A percentile compares a stretch with the other conserved stretches of the same genome.
phyloP scores from a whole-genome alignment of 257 asterid genomes.

The Dorcoceras hygrometricum region DNA sequence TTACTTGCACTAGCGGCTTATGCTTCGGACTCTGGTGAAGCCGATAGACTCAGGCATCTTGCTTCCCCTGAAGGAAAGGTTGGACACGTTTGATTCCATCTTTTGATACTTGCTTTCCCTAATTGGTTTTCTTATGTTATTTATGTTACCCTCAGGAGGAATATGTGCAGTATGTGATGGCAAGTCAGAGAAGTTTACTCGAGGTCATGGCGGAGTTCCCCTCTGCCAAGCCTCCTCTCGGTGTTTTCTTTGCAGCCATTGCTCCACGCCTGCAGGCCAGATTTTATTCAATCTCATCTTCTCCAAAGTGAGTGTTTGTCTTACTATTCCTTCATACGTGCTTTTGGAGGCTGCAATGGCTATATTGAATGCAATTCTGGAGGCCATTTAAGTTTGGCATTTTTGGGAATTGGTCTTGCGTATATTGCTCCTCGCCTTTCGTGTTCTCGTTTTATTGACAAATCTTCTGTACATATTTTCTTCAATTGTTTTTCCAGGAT shows the following conservation, averaged over 20 bases:
- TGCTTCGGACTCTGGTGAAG: slow-evolving; percentile 81
- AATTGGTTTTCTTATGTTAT: slow-evolving; percentile 21
- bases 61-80: slow-evolving; percentile 99
- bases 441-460: neutral
- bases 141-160: slow-evolving; percentile 62
- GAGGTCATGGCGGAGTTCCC: slow-evolving; percentile 94
- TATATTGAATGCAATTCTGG: neutral
- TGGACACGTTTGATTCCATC: slow-evolving; percentile 20
- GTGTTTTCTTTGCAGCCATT: slow-evolving; percentile 94
- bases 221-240: slow-evolving; percentile 90
- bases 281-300: slow-evolving; percentile 94
- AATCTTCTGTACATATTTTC: slow-evolving; percentile 12
- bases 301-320: slow-evolving; percentile 61
- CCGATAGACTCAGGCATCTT: slow-evolving; percentile 74
- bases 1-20: slow-evolving; percentile 74
- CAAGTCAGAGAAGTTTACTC: slow-evolving; percentile 82
- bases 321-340: neutral
- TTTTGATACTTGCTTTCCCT: neutral
- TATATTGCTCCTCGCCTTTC: neutral
- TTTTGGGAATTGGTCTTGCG: neutral
- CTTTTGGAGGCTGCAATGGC: neutral
- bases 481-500: slow-evolving; percentile 45
- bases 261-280: slow-evolving; percentile 95
- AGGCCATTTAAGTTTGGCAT: neutral
- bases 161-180: slow-evolving; percentile 75